Base-by-base conservation (phyloP, 2,329 filamentous ascomycete species). In the Emergomyces africanus region DNA sequence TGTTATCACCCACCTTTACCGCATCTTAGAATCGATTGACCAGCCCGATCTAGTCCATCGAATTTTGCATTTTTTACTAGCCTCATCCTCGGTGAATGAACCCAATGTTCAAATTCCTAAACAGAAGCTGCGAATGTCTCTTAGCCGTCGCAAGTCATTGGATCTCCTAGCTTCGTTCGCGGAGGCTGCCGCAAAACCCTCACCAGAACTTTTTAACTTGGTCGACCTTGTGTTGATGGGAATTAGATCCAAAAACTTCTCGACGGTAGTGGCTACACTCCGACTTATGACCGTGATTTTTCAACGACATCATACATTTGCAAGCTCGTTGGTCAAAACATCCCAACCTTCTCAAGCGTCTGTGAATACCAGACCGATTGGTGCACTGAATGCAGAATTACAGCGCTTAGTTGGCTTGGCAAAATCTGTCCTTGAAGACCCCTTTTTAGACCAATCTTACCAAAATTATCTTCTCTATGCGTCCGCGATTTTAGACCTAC, bases 1-100 rank as follows among this genome's bases (percentile, higher is more conserved):
- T 3, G 94, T 99, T 14, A 79, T 97, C 63, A 96, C 91, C 1
- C 97, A 99, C 71, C 79, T 99, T 41, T 87, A 88, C 60, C 87
- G 89, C 48, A 95, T 97, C 59, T 80, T 99, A 5, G 91, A 96
- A 70, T 88, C 89, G 0, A 79, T 99, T 15, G 90, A 96, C 63
- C 90, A 97, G 70, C 89, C 90, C 8, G 91, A 97, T 68, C 87
- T 99, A 77, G 89, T 96, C 61, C 89, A 96, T 65, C 86, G 96
- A 61, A 94, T 97, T 57, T 81, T 99, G 5, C 88, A 91, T 64
- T 99, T 97, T 70, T 81, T 99, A 1, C 79, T 99, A 35, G 92
- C 89, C 18, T 81, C 96, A 9, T 87, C 88, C 1, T 69, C 70
- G 2, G 63, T 64, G 39, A 57, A 58, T 8, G 65, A 69, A 88